Conservation (phyloP, 2,329 filamentous ascomycete species). For the Fusarium sp. region DNA sequence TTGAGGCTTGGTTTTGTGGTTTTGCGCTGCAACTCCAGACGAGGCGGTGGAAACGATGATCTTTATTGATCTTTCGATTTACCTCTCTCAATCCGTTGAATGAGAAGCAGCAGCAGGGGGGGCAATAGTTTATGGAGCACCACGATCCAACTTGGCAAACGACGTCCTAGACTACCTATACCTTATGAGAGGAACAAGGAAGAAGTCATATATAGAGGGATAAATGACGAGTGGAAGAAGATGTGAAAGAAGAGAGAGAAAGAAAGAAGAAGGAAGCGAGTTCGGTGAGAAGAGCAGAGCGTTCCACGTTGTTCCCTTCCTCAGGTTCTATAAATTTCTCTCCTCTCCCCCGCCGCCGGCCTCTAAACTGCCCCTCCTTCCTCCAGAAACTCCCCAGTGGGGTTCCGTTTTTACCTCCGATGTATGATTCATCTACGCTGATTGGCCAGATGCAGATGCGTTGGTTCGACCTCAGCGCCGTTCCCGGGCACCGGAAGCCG, state of each 20-base stretch:
- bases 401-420: constrained; percentile 42
- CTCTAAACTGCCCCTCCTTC: constrained; percentile 29
- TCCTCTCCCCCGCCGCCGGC: constrained; percentile 17
- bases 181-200: background rate
- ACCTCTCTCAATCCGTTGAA: constrained; percentile 37
- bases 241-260: background rate
- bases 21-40: constrained; percentile 43
- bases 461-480: constrained; percentile 31
- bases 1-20: constrained; percentile 1
- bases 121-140: constrained; percentile 4
- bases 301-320: constrained; percentile 26
- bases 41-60: constrained; percentile 38
- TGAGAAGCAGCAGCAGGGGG: constrained; percentile 45
- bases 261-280: constrained; percentile 10
- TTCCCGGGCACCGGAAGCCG: constrained; percentile 44
- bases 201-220: constrained; percentile 22
- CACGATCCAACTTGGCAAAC: constrained; percentile 2
- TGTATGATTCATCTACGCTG: constrained; percentile 3
- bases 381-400: constrained; percentile 26
- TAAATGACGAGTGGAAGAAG: constrained; percentile 20
- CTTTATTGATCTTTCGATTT: constrained; percentile 28
- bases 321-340: constrained; percentile 39
- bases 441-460: constrained; percentile 30
- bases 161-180: background rate
- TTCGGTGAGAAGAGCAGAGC: constrained; percentile 18